Conservation (phyloP, 441 rosid genomes). For the Capsella rubella region DNA sequence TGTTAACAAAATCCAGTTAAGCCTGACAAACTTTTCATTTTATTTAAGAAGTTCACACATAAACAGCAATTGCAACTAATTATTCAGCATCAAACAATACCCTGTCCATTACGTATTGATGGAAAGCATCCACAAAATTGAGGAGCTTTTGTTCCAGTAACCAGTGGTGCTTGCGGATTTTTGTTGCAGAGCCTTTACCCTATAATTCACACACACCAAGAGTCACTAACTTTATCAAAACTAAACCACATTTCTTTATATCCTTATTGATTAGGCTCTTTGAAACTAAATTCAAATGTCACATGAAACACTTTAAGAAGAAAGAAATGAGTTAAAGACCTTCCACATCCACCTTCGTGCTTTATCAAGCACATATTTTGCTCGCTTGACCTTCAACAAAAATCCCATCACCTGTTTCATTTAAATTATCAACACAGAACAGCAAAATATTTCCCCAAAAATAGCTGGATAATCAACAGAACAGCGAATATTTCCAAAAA, state of each 20-base stretch:
- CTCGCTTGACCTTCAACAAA: conserved; percentile 94
- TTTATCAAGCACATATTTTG: conserved; percentile 92
- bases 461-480: conserved; percentile 38
- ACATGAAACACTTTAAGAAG: conserved; percentile 12
- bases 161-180: conserved; percentile 80
- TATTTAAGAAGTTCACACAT: background rate
- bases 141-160: conserved; percentile 97
- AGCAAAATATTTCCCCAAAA: conserved; percentile 19
- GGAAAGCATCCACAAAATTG: conserved; percentile 98
- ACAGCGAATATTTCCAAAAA: conserved; percentile 21
- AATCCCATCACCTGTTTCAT: conserved; percentile 86
- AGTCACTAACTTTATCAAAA: conserved; percentile 19
- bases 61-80: conserved; percentile 1
- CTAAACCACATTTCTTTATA: conserved; percentile 21
- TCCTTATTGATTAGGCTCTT: conserved; percentile 9
- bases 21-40: conserved; percentile 11
- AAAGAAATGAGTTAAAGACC: conserved; percentile 53
- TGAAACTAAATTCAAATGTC: conserved; percentile 20
- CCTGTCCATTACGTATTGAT: conserved; percentile 99
- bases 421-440: conserved; percentile 34
- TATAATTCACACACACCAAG: conserved; percentile 43
- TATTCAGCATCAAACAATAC: conserved; percentile 46
- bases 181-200: conserved; percentile 72
- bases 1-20: conserved; percentile 40
- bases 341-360: conserved; percentile 99